phyloP scores from a whole-genome alignment of 2,329 filamentous ascomycete species.

The Epichloe elymi region DNA sequence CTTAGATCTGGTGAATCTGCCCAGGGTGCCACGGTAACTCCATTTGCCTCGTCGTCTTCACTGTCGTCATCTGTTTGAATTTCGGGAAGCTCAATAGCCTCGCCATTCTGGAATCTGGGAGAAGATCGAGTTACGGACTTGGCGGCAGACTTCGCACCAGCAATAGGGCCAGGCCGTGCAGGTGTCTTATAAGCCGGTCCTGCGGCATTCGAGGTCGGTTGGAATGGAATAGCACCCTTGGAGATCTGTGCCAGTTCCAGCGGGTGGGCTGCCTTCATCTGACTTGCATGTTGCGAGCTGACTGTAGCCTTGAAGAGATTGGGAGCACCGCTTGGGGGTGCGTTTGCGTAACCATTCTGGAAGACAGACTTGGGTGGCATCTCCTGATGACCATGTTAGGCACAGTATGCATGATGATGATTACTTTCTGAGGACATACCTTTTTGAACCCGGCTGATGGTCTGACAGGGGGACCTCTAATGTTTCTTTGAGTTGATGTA shows the following conservation, averaged over 20 bases:
- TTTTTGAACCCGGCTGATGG: constrained; percentile 65
- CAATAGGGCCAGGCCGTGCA: constrained; percentile 35
- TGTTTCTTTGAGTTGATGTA: constrained; percentile 40
- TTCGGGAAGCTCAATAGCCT: constrained; percentile 83
- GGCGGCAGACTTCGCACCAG: constrained; percentile 38
- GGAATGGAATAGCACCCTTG: constrained; percentile 82
- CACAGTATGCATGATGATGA: neutral
- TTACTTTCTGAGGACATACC: constrained; percentile 31
- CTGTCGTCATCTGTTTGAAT: constrained; percentile 93
- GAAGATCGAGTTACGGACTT: constrained; percentile 57
- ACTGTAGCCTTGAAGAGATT: constrained; percentile 54
- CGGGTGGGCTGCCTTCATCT: constrained; percentile 51
- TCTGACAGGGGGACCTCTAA: constrained; percentile 80
- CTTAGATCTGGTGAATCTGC: constrained; percentile 76
- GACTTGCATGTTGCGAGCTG: constrained; percentile 52
- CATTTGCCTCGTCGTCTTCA: constrained; percentile 52
- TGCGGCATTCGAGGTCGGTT: constrained; percentile 48
- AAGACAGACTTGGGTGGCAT: constrained; percentile 46
- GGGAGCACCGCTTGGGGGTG: constrained; percentile 39
- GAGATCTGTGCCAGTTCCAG: constrained; percentile 80
- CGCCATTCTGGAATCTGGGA: constrained; percentile 76
- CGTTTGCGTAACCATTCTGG: constrained; percentile 47
- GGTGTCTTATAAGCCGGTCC: constrained; percentile 56
- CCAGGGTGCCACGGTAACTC: constrained; percentile 57
- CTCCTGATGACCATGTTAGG: constrained; percentile 31